phyloP scores from a whole-genome alignment of 139 green algal genomes.

The Picochlorum sp. region DNA sequence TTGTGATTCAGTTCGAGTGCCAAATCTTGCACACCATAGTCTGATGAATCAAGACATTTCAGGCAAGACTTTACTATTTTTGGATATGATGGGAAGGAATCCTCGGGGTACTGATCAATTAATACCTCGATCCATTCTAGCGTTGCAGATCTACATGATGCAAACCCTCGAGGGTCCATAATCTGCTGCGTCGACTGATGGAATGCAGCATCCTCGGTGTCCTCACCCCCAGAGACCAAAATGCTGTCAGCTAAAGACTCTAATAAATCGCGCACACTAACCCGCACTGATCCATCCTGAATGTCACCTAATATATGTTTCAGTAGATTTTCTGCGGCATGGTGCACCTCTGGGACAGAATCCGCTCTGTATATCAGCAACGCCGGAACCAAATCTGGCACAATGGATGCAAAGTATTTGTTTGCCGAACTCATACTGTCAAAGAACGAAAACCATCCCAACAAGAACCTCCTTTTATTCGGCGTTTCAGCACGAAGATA shows the following conservation, averaged over 20 bases:
- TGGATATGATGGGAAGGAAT: not conserved
- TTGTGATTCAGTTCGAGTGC: not conserved
- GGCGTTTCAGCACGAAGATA: constrained; percentile 76
- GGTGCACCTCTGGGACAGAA: constrained; percentile 55
- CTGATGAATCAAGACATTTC: not conserved
- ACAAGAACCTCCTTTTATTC: constrained; percentile 72
- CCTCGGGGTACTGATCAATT: not conserved
- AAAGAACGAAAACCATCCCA: constrained; percentile 78
- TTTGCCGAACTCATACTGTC: constrained; percentile 74
- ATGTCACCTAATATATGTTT: constrained; percentile 4
- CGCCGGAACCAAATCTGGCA: constrained; percentile 83
- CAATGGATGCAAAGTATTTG: constrained; percentile 70
- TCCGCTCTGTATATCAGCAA: constrained; percentile 85
- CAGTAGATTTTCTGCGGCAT: constrained; percentile 44
- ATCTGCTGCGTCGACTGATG: not conserved
- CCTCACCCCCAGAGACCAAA: not conserved
- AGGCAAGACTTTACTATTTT: constrained; percentile 3
- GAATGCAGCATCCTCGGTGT: too few relatives aligned
- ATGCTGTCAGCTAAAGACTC: constrained; percentile 1
- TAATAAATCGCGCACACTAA: not conserved
- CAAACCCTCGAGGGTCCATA: too few relatives aligned
- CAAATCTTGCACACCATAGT: not conserved
- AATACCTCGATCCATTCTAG: not conserved
- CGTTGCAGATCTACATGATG: not conserved
- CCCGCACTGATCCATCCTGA: not conserved